Percentiles rank a stretch among this genome's conserved stretches.
Evolutionary conservation across 148 eudicot genomes (phyloP).

Genomic region (Rhododendron henanense): DNA sequence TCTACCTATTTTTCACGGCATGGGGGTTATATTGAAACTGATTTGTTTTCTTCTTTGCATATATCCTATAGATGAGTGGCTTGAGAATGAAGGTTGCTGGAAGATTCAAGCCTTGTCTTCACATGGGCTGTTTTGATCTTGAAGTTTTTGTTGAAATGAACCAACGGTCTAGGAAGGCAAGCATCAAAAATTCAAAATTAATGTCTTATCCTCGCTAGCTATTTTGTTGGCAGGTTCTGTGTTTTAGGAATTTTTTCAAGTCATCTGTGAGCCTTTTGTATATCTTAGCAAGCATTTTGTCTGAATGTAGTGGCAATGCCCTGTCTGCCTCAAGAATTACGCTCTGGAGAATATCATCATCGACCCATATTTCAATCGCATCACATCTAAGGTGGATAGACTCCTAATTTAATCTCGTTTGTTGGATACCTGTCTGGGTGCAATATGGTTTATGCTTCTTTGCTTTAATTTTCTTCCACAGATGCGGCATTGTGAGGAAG

Average conservation of each 20-base stretch:
- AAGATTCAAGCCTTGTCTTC: constrained; percentile 66
- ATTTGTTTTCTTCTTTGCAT: neutral
- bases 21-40: neutral
- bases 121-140: constrained; percentile 85
- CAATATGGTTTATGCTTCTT: neutral
- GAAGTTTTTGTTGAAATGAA: constrained; percentile 68
- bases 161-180: constrained; percentile 71
- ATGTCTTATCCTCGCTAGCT: neutral
- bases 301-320: constrained; percentile 84
- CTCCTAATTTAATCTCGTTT: neutral
- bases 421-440: neutral
- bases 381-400: constrained; percentile 59
- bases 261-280: neutral
- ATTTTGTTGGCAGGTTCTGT: constrained; percentile 4
- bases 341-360: constrained; percentile 73
- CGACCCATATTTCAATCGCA: constrained; percentile 92
- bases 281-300: constrained; percentile 4
- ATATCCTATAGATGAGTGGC: constrained; percentile 61
- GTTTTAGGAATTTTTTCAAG: neutral
- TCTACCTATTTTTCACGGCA: neutral
- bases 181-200: constrained; percentile 9
- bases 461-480: constrained; percentile 13
- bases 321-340: constrained; percentile 90
- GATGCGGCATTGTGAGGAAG: constrained; percentile 82
- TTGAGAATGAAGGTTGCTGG: constrained; percentile 78